Evolutionary conservation across 1,139 yeast genomes (phyloP), one percentile per base, ranked within the genome.

Genomic region (Geotrichum europaeum): DNA sequence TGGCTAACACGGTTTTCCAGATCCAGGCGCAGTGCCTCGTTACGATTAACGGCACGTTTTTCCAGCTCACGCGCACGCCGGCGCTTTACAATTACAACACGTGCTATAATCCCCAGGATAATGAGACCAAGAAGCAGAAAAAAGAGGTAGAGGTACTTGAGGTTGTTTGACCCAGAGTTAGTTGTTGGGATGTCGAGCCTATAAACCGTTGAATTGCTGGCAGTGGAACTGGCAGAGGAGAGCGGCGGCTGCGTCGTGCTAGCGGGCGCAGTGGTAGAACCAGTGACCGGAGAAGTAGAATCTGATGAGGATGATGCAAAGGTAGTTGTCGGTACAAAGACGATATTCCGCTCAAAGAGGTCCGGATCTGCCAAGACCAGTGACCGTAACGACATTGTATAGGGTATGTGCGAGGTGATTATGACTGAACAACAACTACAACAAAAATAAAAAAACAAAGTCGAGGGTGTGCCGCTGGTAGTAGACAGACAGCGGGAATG

Each of bases 1-100:
- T 59, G 54, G 40, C 61, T 59, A 1, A 50, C 56, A 6, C 61
- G 50, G 53, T 55, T 65, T 53, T 68, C 67, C 61, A 70, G 62
- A 54, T 70, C 72, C 50, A 65, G 60, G 20, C 72, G 59, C 25
- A 70, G 63, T 9, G 72, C 72, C 47, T 67, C 69, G 10, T 66
- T 60, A 25, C 72, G 60, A 18, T 68, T 63, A 22, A 64, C 51
- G 25, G 67, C 65, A 15, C 65, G 57, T 49, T 63, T 59, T 28
- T 63, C 65, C 54, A 56, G 63, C 47, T 65, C 62, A 32, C 62
- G 60, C 43, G 64, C 67, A 30, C 70, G 59, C 50, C 69, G 58
- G 30, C 68, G 64, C 58, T 70, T 70, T 49, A 66, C 60, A 32
- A 68, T 57, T 47, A 65, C 53, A 10, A 62, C 52, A 9, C 72